Evolutionary conservation across 495 filamentous ascomycete genomes (phyloP), one percentile per base, ranked within the genome.

Genomic region (Penicillium riverlandense): DNA sequence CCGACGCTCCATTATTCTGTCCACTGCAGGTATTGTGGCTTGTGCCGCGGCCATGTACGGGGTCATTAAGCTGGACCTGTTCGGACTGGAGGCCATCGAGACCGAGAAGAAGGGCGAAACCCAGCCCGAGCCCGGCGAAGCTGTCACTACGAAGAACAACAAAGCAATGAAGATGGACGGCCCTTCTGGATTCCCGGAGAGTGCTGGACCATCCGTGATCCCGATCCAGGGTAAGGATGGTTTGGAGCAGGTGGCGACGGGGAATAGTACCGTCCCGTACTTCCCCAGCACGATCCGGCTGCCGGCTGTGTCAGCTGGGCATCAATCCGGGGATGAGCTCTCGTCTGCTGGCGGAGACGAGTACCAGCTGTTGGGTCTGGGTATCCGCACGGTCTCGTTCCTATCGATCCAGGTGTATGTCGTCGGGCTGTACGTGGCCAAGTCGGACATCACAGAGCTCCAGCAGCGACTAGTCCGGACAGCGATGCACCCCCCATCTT

Each of bases 391-490:
- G 7, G 92, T 98, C 13, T 89, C 83, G 32, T 95, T 96, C 58
- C 61, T 98, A 35, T 67, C 78, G n/a, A 86, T 98, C 22, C 82
- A 95, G 59, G 92, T 98, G 43, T 98, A 98, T 69, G 85, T 96
- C 11, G 85, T 95, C 0, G 92, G 92, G 7, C 69, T 92, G 49
- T 98, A 98, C 65, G 73, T 96, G 22, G 85, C 86, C 14, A 90
- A 82, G 4, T 62, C 78, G 31, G 88, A 95, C 54, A 80, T 97
- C 44, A 61, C 65, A 7, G 55, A 62, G 15, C 62, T 86, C 13
- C 81, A 84, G 56, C 61, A 61, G 41, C 65, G 68, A 22, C 67
- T 86, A 22, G 65, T 85, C 28, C 65, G 65, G 32, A 66, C 61
- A 29, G 66, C 66, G 2, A 48, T 68, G 29, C 56, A 59, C 42